Conservation (phyloP, 495 filamentous ascomycete species). For the Daldinia childiae region DNA sequence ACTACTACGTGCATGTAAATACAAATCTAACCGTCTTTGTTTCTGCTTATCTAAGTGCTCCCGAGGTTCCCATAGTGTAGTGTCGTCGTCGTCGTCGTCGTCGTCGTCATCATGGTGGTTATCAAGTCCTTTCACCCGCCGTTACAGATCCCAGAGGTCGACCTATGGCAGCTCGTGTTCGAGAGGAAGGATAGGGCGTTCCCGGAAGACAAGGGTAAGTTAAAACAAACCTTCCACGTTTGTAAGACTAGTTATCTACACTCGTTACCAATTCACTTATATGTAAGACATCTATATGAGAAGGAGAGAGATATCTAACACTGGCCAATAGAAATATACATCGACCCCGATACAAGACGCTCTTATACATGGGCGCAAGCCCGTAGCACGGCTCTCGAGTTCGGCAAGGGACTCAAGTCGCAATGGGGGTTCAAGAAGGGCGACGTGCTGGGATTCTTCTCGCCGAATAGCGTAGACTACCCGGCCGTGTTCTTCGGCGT, state of each 20-base stretch:
- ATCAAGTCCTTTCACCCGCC: constrained; percentile 62
- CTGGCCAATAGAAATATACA: constrained; percentile 72
- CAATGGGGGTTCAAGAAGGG: constrained; percentile 82
- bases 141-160: constrained; percentile 70
- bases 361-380: constrained; percentile 78
- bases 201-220: constrained; percentile 70
- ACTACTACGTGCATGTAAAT: not conserved
- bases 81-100: not conserved
- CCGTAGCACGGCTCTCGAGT: constrained; percentile 70
- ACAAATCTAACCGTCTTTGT: not conserved
- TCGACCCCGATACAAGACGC: constrained; percentile 76
- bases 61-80: not conserved
- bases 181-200: constrained; percentile 74
- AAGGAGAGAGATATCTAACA: constrained; percentile 15
- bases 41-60: not conserved
- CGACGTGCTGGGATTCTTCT: constrained; percentile 75
- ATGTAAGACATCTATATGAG: not conserved
- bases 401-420: constrained; percentile 79
- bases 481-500: constrained; percentile 77
- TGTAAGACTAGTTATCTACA: no score
- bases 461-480: constrained; percentile 80
- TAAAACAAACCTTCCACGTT: not conserved
- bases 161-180: constrained; percentile 82
- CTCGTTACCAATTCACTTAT: no score
- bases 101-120: constrained; percentile 58